Evolutionary conservation across 345 rosid genomes (phyloP).

Genomic region (Gossypium longicalyx): DNA sequence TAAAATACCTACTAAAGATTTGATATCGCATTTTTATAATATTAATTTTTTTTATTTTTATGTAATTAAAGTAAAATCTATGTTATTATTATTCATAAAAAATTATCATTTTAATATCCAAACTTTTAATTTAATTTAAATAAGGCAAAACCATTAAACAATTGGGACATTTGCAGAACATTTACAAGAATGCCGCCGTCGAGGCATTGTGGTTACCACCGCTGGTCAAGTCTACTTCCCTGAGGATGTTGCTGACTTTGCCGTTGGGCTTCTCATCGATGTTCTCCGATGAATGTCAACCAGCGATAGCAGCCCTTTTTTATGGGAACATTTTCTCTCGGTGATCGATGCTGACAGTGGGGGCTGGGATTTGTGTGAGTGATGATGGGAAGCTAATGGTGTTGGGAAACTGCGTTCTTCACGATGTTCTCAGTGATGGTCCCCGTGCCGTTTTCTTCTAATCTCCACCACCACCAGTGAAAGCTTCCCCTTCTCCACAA

Average conservation of each 20-base stretch:
- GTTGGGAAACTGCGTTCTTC: conserved; percentile 37
- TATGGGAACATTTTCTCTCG: too few relatives aligned
- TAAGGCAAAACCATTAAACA: too few relatives aligned
- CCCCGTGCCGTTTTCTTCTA: conserved; percentile 31
- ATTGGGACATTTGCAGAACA: too few relatives aligned
- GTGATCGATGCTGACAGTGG: conserved; percentile 36
- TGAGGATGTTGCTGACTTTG: conserved; percentile 43
- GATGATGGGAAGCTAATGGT: conserved; percentile 47
- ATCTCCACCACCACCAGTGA: conserved; percentile 40
- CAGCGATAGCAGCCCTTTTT: conserved; percentile 10
- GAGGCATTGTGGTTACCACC: conserved; percentile 35
- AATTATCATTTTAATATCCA: too few relatives aligned
- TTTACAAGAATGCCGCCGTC: conserved; percentile 33
- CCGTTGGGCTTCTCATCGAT: conserved; percentile 33
- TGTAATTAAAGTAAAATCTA: too few relatives aligned
- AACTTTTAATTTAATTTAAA: too few relatives aligned
- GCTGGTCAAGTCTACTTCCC: conserved; percentile 29
- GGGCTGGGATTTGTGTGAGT: conserved; percentile 46
- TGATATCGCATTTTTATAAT: too few relatives aligned
- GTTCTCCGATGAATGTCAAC: conserved; percentile 33
- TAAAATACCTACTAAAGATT: too few relatives aligned
- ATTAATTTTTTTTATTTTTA: too few relatives aligned
- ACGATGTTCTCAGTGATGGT: conserved; percentile 26
- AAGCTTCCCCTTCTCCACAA: conserved; percentile 40
- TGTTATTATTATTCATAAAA: too few relatives aligned